Evolutionary conservation across 441 rosid species (phyloP).

Genomic region (Euphorbia celastroides): DNA sequence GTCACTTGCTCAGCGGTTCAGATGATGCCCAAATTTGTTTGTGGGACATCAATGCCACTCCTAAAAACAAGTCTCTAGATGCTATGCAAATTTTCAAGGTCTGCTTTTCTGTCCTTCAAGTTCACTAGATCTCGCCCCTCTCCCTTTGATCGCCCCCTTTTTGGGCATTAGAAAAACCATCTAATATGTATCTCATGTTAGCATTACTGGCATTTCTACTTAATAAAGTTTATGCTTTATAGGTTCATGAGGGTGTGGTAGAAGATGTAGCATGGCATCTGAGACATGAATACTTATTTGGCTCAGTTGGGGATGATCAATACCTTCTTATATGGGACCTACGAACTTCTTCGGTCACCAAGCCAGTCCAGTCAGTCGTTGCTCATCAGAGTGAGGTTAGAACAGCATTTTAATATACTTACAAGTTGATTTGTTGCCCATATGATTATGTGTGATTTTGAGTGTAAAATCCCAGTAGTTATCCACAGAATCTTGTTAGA

Average conservation of each 20-base stretch:
- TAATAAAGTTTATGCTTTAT: not conserved
- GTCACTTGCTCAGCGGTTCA: constrained; percentile 90
- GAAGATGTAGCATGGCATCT: constrained; percentile 99
- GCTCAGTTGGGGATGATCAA: constrained; percentile 96
- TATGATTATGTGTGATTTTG: not conserved
- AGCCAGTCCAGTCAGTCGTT: constrained; percentile 77
- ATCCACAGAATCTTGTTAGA: not conserved
- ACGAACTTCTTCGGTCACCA: constrained; percentile 57
- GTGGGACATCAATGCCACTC: constrained; percentile 81
- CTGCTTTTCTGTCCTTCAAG: constrained; percentile 19
- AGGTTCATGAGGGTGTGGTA: constrained; percentile 96
- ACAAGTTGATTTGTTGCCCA: not conserved
- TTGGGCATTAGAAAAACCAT: not conserved
- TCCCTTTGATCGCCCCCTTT: not conserved
- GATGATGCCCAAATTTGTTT: constrained; percentile 95
- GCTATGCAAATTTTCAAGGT: constrained; percentile 83
- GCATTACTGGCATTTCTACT: not conserved
- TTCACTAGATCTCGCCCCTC: not conserved
- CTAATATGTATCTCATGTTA: not conserved
- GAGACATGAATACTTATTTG: constrained; percentile 88
- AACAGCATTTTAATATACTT: not conserved
- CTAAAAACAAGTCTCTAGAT: constrained; percentile 73
- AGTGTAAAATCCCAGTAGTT: not conserved
- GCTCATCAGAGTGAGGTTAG: constrained; percentile 93
- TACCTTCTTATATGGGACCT: constrained; percentile 87